Base-by-base conservation (phyloP, 106 monocot genomes). In the Hemerocallis citrina region DNA sequence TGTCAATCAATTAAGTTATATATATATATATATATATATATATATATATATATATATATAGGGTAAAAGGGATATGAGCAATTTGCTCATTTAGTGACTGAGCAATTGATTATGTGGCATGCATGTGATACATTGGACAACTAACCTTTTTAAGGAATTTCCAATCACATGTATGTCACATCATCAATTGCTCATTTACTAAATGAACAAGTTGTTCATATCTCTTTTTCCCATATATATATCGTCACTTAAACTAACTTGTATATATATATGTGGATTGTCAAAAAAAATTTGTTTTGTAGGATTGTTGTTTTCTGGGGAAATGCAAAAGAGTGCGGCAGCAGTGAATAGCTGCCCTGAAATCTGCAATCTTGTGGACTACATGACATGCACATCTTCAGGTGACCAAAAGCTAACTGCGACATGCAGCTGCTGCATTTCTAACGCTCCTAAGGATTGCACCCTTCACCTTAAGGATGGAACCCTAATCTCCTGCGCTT, bases 381-480 rank as follows among this genome's bases (percentile, higher is more conserved):
- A 83, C 44, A 51, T 74, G 71, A 83, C 78, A 13, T 83, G 83
- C 62, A 28, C 61, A 23, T 83, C 83, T 2, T 69, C 77, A 34
- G 77, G 77, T 15, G 34, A 45, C 4, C 14, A 77, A 41, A 56
- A 34, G 27, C 74, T 78, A 0, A 16, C 70, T n/a, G 20, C 63
- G 2, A 51, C 20, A 48, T 83, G 78, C 70, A 83, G 75, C 59
- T 83, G 83, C 51, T 78, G 74, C 52, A 28, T 71, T n/a, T n/a
- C n/a, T n/a, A n/a, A n/a, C n/a, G 68, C 68, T 37, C 63, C 70
- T 37, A 70, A 78, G 25, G 62, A 57, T 28, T 83, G 78, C 67
- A 71, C 71, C 21, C 83, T 83, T 12, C 71, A 83, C 27, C 78
- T 83, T 39, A 37, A 38, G 10, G 82, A 71, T 49, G 77, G 74